Evolutionary conservation across 371 early-diverging fungal genomes (phyloP), one percentile per base, ranked within the genome.

Genomic region (Fennellomyces sp.): DNA sequence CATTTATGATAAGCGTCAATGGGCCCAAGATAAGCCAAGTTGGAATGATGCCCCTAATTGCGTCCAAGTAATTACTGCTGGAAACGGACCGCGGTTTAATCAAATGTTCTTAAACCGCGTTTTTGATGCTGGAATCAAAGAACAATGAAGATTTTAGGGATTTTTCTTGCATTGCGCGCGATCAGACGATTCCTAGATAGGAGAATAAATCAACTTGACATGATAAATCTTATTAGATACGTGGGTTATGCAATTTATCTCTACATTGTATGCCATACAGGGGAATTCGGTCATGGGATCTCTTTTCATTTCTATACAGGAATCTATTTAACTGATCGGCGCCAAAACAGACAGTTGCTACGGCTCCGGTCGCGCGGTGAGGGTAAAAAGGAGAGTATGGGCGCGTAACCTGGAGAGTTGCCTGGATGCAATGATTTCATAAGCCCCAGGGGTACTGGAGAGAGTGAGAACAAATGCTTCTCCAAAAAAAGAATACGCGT

Each of bases 1-100:
- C 15, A 64, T 69, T 27, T 58, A 73, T 13, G 84, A 84, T 42
- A 65, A 70, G 13, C 70, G 82, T 17, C 17, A 48, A 26, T 59
- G 58, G 63, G 28, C 63, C 47, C 21, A 66, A 45, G 60, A 28
- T n/a, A 7, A 26, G 26, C 21, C 27, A 12, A 13, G 60, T 1
- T 73, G 75, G 36, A 55, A 58, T 8, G 75, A 67, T 21, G 23
- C 19, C 2, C 33, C 29, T n/a, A 77, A 77, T 35, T 36, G 52
- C 11, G 71, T 78, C 0, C 69, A 78, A 26, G 78, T 76, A 23
- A 70, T 81, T 28, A 45, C 64, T 13, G 57, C 65, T 52, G 77
- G 75, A 0, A 63, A 76, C 45, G 66, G 73, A 19, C 50, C 67
- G 36, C 64, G 76, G 2, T 81, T 78, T 29, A 26, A 65, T 35